Conservation (phyloP, 2,329 filamentous ascomycete species). For the Dichotomopilus funicola region DNA sequence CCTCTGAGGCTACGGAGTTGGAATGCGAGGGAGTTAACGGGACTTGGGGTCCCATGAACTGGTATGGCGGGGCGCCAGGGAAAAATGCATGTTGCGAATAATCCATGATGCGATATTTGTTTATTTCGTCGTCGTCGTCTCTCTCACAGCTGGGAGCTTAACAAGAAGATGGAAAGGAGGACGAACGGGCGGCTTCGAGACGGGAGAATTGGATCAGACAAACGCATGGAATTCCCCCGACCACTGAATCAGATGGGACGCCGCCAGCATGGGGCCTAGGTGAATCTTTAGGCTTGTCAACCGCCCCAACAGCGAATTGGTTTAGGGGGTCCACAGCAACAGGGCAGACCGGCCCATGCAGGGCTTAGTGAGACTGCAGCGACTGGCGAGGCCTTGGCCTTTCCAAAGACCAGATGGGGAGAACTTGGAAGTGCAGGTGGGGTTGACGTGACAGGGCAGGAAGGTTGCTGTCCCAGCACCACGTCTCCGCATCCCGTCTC, state of each 20-base stretch:
- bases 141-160: not conserved
- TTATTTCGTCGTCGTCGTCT: not conserved
- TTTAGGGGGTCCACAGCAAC: too few relatives aligned
- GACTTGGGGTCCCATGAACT: constrained; percentile 43
- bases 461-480: too few relatives aligned
- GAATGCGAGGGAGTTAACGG: constrained; percentile 51
- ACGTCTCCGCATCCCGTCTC: too few relatives aligned
- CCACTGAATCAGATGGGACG: not conserved
- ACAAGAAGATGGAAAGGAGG: not conserved
- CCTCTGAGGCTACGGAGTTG: constrained; percentile 48
- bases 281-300: constrained; percentile 1
- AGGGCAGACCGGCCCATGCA: too few relatives aligned
- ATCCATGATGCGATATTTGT: constrained; percentile 37
- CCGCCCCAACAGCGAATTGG: not conserved
- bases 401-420: too few relatives aligned
- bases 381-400: too few relatives aligned
- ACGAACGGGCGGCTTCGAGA: not conserved
- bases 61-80: constrained; percentile 43
- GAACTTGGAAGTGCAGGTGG: too few relatives aligned
- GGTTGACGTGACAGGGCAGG: too few relatives aligned
- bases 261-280: not conserved
- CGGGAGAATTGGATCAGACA: not conserved
- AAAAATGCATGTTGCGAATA: constrained; percentile 47
- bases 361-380: too few relatives aligned
- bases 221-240: not conserved